phyloP scores from a whole-genome alignment of 805 yeast genomes.

The Candida odintsovae region DNA sequence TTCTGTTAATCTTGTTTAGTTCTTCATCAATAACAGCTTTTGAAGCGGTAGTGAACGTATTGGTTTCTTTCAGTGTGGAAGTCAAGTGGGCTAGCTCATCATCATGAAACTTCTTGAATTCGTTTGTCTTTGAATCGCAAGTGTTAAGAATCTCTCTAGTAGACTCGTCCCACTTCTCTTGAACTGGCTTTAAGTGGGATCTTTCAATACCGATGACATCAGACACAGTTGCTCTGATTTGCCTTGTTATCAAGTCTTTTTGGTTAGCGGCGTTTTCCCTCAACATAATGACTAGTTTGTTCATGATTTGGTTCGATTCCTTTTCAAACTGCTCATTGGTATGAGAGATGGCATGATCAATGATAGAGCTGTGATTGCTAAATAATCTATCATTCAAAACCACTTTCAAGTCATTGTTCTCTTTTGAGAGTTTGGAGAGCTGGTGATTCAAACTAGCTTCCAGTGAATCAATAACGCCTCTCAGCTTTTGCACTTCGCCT shows the following conservation, averaged over 20 bases:
- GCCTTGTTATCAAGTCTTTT: slow-evolving; percentile 10
- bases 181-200: slow-evolving; percentile 9
- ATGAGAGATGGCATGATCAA: slow-evolving; percentile 10
- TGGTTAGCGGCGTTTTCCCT: slow-evolving; percentile 16
- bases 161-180: slow-evolving; percentile 16
- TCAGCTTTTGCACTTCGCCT: slow-evolving; percentile 8
- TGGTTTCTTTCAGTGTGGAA: slow-evolving; percentile 11
- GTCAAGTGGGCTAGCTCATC: slow-evolving; percentile 6
- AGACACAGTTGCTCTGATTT: slow-evolving; percentile 11
- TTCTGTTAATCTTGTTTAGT: slow-evolving; percentile 8
- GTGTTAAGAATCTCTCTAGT: slow-evolving; percentile 17
- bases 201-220: slow-evolving; percentile 16
- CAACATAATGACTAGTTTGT: slow-evolving; percentile 16
- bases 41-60: slow-evolving; percentile 10
- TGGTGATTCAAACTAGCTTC: slow-evolving; percentile 12
- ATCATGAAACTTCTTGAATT: slow-evolving; percentile 7
- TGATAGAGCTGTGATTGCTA: slow-evolving; percentile 18
- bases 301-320: slow-evolving; percentile 16
- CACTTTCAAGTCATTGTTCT: slow-evolving; percentile 20
- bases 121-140: slow-evolving; percentile 14
- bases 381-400: slow-evolving; percentile 17
- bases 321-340: slow-evolving; percentile 13
- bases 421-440: slow-evolving; percentile 18
- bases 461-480: slow-evolving; percentile 5
- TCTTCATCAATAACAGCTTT: slow-evolving; percentile 15